Evolutionary conservation across 306 rosid genomes (phyloP), one percentile per base, ranked within the genome.

Genomic region (Malus fusca): DNA sequence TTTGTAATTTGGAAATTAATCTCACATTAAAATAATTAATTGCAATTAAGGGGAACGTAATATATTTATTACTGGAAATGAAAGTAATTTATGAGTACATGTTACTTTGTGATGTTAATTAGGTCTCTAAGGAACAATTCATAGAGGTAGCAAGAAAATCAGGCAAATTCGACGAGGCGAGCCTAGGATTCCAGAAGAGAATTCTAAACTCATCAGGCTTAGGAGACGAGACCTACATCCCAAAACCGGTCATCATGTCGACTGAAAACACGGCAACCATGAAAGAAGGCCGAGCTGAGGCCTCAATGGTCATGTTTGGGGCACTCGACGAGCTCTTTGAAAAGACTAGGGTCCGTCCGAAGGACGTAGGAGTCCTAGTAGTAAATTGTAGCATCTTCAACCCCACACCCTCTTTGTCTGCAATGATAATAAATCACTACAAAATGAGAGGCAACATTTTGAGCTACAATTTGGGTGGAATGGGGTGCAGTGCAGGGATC

Each of bases 321-420:
- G 99, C 99, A 12, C 88, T 96, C 0, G 98, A 96, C 73, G 96
- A 96, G 80, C 91, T 96, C 2, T 96, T 96, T 18, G 94, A 90
- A 79, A 92, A 96, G 76, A 92, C 97, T 2, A 53, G 88, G 0
- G 78, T 92, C 17, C 86, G 98, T 14, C 92, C 99, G 1, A 96
- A 96, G 80, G 99, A 96, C 75, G 79, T 96, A 0, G 96, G 99
- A 0, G 81, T 96, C 13, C 78, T 96, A 0, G 98, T 96, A 0
- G 99, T 96, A 8, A 96, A 96, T 62, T 96, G 99, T 87, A 92
- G 98, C 86, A 88, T 96, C 80, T 96, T 96, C 84, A 96, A 96
- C 73, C 99, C 99, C 3, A 96, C 99, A 0, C 99, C 99, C 0
- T 96, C 99, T 0, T 74, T 96, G 18, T 96, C 99, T 0, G 99